Evolutionary conservation across 495 filamentous ascomycete genomes (phyloP).

Genomic region (Aspergillus baeticus): DNA sequence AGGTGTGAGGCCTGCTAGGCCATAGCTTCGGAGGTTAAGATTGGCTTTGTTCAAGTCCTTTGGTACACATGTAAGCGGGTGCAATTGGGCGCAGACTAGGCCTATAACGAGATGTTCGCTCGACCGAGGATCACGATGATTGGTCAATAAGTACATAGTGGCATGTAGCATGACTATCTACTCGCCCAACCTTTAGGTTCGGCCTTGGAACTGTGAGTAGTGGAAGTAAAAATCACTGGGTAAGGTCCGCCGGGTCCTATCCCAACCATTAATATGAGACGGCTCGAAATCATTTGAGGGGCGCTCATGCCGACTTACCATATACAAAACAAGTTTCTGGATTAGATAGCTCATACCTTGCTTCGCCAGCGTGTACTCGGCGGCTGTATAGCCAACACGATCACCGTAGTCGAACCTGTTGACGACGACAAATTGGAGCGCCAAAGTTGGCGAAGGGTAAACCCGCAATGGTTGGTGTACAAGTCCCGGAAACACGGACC

Average conservation of each 20-base stretch:
- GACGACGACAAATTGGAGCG: background rate
- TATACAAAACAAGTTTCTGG: background rate
- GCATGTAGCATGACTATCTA: no score
- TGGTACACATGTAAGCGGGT: no score
- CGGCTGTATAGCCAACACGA: background rate
- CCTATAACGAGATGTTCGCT: no score
- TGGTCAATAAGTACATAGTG: no score
- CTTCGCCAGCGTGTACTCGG: background rate
- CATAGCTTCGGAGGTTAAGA: no score
- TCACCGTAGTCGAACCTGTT: background rate
- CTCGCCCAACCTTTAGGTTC: no score
- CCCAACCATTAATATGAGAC: background rate
- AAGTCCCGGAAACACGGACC: background rate
- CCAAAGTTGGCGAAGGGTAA: background rate
- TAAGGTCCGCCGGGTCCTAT: background rate
- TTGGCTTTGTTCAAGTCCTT: no score
- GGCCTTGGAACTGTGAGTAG: no score
- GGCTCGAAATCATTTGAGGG: background rate
- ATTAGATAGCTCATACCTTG: background rate
- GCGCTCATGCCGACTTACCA: background rate
- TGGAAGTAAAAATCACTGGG: no score
- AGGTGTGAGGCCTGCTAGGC: no score
- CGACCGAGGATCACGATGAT: no score
- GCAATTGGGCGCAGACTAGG: no score
- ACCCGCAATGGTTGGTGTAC: background rate